phyloP scores from a whole-genome alignment of 2,329 filamentous ascomycete genomes.

The Aspergillus ibericus region DNA sequence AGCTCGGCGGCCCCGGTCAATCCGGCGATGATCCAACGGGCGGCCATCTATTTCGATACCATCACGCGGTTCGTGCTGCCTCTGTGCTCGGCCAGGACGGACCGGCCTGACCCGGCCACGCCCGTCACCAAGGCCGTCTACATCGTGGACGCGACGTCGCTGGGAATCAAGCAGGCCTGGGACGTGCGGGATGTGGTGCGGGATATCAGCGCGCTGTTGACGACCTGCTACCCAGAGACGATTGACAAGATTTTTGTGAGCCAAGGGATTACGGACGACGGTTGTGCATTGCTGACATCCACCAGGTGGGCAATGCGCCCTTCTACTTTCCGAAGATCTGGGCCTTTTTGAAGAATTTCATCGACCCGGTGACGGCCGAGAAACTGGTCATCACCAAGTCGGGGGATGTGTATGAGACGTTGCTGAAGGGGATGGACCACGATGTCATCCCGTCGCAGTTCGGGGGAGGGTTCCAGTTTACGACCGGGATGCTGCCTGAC shows the following conservation, averaged over 20 bases:
- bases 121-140: conserved; percentile 21
- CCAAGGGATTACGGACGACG: not conserved
- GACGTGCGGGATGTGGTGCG: conserved; percentile 21
- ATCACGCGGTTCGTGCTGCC: conserved; percentile 25
- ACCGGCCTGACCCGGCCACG: not conserved
- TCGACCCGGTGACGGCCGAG: conserved; percentile 27
- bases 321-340: conserved; percentile 25
- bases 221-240: conserved; percentile 30
- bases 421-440: conserved; percentile 19
- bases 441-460: conserved; percentile 22
- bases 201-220: conserved; percentile 24
- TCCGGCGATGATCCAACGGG: conserved; percentile 23
- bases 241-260: conserved; percentile 23
- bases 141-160: conserved; percentile 21
- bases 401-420: conserved; percentile 14
- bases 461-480: conserved; percentile 21
- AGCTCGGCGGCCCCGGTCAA: not conserved
- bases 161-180: conserved; percentile 26
- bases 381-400: conserved; percentile 23
- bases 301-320: conserved; percentile 26
- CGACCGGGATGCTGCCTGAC: conserved; percentile 21
- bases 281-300: not conserved
- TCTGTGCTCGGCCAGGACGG: conserved; percentile 22
- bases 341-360: conserved; percentile 24
- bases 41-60: conserved; percentile 18